Evolutionary conservation across 2,329 filamentous ascomycete genomes (phyloP), one percentile per base, ranked within the genome.

Genomic region (Cercospora zeae-maydis): DNA sequence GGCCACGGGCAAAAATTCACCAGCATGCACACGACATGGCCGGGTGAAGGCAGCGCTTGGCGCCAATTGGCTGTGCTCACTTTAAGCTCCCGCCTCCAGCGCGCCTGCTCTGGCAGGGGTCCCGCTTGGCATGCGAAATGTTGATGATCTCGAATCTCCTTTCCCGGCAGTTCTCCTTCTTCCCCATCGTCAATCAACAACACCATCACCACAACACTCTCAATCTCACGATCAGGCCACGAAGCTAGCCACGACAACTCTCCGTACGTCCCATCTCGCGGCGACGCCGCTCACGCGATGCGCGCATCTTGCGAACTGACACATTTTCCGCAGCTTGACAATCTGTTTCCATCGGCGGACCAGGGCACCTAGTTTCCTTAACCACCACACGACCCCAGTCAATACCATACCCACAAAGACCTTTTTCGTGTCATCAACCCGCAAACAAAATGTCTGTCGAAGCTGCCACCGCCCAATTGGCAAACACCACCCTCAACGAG

Each of bases 361-460:
- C 57, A 59, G 45, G 63, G 62, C 61, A 62, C 64, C 62, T 61
- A 63, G 78, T 79, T 74, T 77, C 73, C 75, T 76, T 77, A 78
- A 78, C 62, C 72, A 71, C 73, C 71, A 70, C 70, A 71, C 71
- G 66, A 69, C 72, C 73, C 70, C 70, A 62, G 31, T 34, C 65
- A 68, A 72, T 58, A 63, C 63, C 64, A 66, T 53, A 65, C 36
- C 30, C 56, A 52, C 63, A 67, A 58, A 62, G 62, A 24, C 49
- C 57, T 63, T 59, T 81, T 83, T 27, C 83, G 83, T 83, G 80
- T 80, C 79, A 78, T 80, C 79, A 82, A 81, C 79, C 78, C 78
- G 73, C 83, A 77, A 80, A 76, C 82, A 91, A 81, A 80, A 98
- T 98, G 93, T 96, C 93, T 90, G 86, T 91, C 84, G 88, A 90